Conservation (phyloP, 2,329 filamentous ascomycete species). For the Microcyclospora pomicola region DNA sequence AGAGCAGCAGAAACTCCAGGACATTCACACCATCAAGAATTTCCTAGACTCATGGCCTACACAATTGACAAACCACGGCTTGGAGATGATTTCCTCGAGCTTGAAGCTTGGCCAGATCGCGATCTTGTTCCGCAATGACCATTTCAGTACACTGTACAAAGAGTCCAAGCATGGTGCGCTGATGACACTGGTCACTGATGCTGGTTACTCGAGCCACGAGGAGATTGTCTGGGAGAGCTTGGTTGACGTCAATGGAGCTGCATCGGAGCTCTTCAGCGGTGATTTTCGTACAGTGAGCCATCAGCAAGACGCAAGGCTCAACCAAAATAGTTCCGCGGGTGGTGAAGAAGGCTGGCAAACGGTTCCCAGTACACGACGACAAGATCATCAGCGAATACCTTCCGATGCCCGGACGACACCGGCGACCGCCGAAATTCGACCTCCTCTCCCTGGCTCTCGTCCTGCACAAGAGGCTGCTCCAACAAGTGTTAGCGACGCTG, state of each 20-base stretch:
- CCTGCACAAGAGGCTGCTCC: slow-evolving; percentile 6
- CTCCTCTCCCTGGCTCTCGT: slow-evolving; percentile 15
- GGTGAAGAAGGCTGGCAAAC: slow-evolving; percentile 42
- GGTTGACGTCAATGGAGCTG: slow-evolving; percentile 72
- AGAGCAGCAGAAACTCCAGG: slow-evolving; percentile 69
- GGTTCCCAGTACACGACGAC: slow-evolving; percentile 29
- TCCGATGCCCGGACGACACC: background rate
- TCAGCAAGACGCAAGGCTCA: slow-evolving; percentile 20
- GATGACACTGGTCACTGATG: slow-evolving; percentile 79
- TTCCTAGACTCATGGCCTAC: slow-evolving; percentile 73
- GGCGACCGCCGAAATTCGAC: slow-evolving; percentile 7
- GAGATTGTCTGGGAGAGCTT: slow-evolving; percentile 95
- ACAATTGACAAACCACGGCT: slow-evolving; percentile 70
- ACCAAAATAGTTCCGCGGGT: slow-evolving; percentile 12
- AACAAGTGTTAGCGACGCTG: background rate
- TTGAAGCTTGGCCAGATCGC: slow-evolving; percentile 67
- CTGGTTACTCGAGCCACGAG: slow-evolving; percentile 73
- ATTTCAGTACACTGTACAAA: slow-evolving; percentile 88
- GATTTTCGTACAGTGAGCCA: slow-evolving; percentile 79
- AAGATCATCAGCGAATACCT: slow-evolving; percentile 5
- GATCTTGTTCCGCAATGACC: slow-evolving; percentile 92
- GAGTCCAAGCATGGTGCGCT: slow-evolving; percentile 65
- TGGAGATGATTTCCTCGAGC: slow-evolving; percentile 57
- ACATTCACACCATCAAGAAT: slow-evolving; percentile 69
- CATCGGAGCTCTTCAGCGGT: slow-evolving; percentile 72